Conservation (phyloP, 257 asterid genomes). For the Przewalskia tangutica region DNA sequence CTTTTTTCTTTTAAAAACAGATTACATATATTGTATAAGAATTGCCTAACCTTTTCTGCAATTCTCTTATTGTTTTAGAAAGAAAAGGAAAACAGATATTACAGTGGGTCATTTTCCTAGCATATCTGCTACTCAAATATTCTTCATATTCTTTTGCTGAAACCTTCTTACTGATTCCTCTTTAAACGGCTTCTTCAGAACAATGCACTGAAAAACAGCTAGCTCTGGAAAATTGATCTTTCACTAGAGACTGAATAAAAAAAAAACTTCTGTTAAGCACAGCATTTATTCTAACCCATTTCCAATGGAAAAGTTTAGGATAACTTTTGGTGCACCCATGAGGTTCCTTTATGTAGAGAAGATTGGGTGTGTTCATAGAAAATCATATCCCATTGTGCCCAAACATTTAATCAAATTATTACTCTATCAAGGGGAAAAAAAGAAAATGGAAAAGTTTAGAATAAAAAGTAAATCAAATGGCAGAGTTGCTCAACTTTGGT, state of each 20-base stretch:
- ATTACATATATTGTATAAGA: background rate
- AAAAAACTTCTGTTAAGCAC: background rate
- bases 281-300: background rate
- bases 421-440: too few relatives aligned
- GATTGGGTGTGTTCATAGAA: too few relatives aligned
- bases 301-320: background rate
- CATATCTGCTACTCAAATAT: background rate
- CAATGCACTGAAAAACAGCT: background rate
- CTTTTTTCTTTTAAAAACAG: background rate
- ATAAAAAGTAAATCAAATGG: background rate
- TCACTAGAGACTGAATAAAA: background rate
- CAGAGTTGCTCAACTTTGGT: background rate
- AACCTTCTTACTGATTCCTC: too few relatives aligned
- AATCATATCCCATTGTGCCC: too few relatives aligned
- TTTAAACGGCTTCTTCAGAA: background rate
- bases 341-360: background rate
- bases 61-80: background rate
- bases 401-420: too few relatives aligned
- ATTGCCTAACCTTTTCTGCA: background rate
- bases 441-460: background rate
- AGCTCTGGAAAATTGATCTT: background rate
- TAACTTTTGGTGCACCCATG: background rate
- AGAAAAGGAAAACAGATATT: background rate
- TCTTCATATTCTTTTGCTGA: background rate
- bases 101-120: background rate